Base-by-base conservation (phyloP, 2,329 filamentous ascomycete species). In the Bimuria novae-zelandiae region DNA sequence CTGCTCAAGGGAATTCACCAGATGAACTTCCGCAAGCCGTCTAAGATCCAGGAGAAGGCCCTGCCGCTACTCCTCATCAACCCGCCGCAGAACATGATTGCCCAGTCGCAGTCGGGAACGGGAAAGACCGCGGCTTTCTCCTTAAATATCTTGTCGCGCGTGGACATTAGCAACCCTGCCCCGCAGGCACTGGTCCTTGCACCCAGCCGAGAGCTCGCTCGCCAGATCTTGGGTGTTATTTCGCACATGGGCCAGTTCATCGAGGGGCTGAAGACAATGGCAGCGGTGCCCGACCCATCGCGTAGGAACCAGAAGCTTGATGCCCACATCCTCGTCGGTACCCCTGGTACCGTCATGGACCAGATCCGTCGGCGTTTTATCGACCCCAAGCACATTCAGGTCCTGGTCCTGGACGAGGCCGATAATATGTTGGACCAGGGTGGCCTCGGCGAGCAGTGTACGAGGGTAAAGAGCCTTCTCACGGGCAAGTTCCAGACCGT, bases 341-440 rank as follows among this genome's bases (percentile, higher is more conserved):
- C 94, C 1, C 94, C 94, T 0, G 94, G 94, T 50, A 97, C 93
- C 0, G 90, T 94, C 43, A 88, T 89, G 79, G 94, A 97, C 68
- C 81, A 94, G 65, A 88, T 97, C 66, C 87, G 88, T 67, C 86
- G 87, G 65, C 83, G 86, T 61, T 83, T 89, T 68, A 82, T 99
- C 59, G 85, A 96, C 63, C 76, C 85, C 0, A 84, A 82, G 16
- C 77, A 86, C 52, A 80, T 99, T 62, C 90, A 86, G 73, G 84
- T 96, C 7, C 82, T 99, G 56, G 93, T 97, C 51, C 82, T 99
- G 48, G 94, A 99, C 68, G 94, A 99, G 78, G 94, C 94, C 52
- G 94, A 99, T 78, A 97, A 97, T 78, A 99, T 99, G 94, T 80
- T 99, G 55, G 94, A 97, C 70, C 89, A 93, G 75, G 91, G 96